Conservation (phyloP, 768 basidiomycete species). For the Amanita jacksonii region DNA sequence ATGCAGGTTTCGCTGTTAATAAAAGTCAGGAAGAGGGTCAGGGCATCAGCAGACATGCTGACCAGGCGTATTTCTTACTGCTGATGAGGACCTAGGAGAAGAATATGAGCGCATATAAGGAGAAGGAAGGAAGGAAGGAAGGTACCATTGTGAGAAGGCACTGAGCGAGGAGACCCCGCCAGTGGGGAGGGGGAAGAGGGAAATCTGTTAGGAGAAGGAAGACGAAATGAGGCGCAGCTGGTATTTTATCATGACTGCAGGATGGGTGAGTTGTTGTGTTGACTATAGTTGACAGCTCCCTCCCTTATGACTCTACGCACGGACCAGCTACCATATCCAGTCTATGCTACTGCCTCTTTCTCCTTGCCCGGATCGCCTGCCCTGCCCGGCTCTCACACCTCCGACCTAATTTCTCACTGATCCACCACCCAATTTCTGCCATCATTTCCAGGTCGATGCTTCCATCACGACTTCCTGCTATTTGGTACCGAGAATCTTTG, state of each 20-base stretch:
- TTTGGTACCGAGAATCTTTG: conserved; percentile 48
- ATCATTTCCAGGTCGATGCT: conserved; percentile 55
- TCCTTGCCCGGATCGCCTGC: conserved; percentile 48
- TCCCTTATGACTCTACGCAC: conserved; percentile 29
- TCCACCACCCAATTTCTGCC: conserved; percentile 77
- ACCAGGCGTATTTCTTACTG: conserved; percentile 81
- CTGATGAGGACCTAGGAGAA: conserved; percentile 53
- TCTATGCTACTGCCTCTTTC: background rate
- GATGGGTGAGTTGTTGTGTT: conserved; percentile 31
- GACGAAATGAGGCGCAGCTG: conserved; percentile 20
- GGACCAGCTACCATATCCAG: conserved; percentile 19
- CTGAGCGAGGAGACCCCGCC: conserved; percentile 35
- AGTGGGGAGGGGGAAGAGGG: conserved; percentile 45
- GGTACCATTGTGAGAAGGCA: conserved; percentile 33
- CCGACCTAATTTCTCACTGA: conserved; percentile 55
- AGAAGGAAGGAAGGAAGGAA: conserved; percentile 5
- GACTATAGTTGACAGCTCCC: conserved; percentile 43
- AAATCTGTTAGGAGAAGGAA: conserved; percentile 37
- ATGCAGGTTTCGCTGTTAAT: conserved; percentile 79
- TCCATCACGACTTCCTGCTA: conserved; percentile 32
- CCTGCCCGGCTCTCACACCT: conserved; percentile 72
- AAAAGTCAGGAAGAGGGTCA: conserved; percentile 10
- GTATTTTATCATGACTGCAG: conserved; percentile 38
- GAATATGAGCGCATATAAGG: conserved; percentile 8
- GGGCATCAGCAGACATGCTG: conserved; percentile 16